Evolutionary conservation across 2,329 filamentous ascomycete species (phyloP), one percentile per base, ranked within the genome.

Genomic region (Lachnellula willkommii): DNA sequence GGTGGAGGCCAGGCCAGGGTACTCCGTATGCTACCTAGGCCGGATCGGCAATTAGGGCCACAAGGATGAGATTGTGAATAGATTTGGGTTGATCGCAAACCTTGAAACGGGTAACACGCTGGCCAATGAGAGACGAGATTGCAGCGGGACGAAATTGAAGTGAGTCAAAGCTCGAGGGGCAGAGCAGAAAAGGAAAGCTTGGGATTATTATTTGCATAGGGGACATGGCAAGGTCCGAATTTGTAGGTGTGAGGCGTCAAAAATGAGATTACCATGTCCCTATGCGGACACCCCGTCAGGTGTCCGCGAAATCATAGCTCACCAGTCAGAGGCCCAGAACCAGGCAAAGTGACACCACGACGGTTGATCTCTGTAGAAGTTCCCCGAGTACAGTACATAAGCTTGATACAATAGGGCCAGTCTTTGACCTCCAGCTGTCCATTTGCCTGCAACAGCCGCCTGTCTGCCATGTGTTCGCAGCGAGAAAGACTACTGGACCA

Each of bases 181-280:
- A n/a, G n/a, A n/a, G 5, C 24, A 4, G 15, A 45, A 12, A 24
- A 52, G 28, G 28, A 47, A 37, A 49, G 51, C 55, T 56, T 49
- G 24, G 36, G 15, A 17, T n/a, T n/a, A n/a, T n/a, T n/a, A n/a
- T 5, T 6, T 40, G 12, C 12, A 8, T 49, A 56, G 43, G 39
- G 39, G 50, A 50, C 14, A 49, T 47, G 20, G 40, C 9, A 39
- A 32, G 52, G n/a, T 22, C 51, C 42, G 40, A 32, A 42, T 47
- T 46, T 37, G 26, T 15, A 17, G 35, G 35, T 52, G 15, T 49
- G n/a, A 55, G 46, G 28, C 40, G 28, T 47, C 26, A 32, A 45
- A 45, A n/a, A 42, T 47, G 53, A 59, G 47, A 59, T 59, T 59
- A 36, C 56, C 49, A 58, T 53, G 49, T 35, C 48, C 48, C 43